Evolutionary conservation across 805 yeast genomes (phyloP), one percentile per base, ranked within the genome.

Genomic region (Saccharomycopsis javanensis): DNA sequence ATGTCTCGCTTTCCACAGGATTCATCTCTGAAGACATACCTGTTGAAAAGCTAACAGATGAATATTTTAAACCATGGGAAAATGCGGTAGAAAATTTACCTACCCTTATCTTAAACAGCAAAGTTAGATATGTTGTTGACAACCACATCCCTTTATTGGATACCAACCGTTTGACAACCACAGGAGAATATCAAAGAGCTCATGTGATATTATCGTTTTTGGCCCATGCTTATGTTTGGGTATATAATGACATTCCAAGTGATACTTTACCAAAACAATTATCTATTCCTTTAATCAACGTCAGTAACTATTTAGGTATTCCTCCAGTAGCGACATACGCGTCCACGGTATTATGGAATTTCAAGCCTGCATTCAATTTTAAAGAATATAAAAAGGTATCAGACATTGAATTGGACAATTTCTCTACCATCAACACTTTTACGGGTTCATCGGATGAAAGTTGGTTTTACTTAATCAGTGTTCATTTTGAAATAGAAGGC

Each of bases 271-370:
- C 97, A 0, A 71, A 67, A 52, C 81, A 79, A 60, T 65, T 91
- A 23, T 85, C 96, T 1, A 70, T 73, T 54, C 97, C 98, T 0
- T 77, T 88, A 72, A 62, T 86, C 1, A 71, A 70, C 51, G 79
- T 82, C 0, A 72, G 86, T 6, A 79, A 80, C 2, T 64, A 73
- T 31, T 75, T 92, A 60, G 83, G 86, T 23, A 72, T 91, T 15
- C 96, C 96, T 0, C 96, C 97, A 0, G 70, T 91, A 30, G 91
- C 89, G 13, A 88, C 97, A 0, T 92, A 89, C 68, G 88, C 97
- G 3, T 86, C 92, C 1, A 72, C 89, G 61, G 82, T 94, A 61
- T 78, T 91, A 51, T 91, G 97, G 97, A 91, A 91, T 68, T 91
- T 80, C 76, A 80, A 79, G 63, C 76, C 80, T 51, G 79, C 85